A percentile compares a stretch with the other conserved stretches of the same genome.
phyloP scores from a whole-genome alignment of 768 basidiomycete genomes.

The Lepiota brunneoincarnata region DNA sequence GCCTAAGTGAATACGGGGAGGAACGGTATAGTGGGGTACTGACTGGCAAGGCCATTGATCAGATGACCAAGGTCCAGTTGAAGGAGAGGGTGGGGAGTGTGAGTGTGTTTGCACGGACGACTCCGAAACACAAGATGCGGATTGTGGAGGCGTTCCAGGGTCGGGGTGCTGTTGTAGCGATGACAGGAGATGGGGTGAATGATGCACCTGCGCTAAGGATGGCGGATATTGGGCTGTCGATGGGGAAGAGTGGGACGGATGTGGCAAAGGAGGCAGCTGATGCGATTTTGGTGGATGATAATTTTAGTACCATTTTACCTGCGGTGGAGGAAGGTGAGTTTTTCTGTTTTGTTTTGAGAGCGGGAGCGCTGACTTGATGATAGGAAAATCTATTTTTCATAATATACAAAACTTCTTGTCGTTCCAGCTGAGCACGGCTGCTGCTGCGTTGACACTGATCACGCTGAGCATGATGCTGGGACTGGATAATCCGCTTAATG shows the following conservation, averaged over 20 bases:
- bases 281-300: constrained; percentile 95
- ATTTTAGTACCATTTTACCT: constrained; percentile 91
- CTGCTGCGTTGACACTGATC: constrained; percentile 92
- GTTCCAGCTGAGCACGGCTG: constrained; percentile 98
- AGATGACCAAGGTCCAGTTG: constrained; percentile 77
- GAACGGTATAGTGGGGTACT: constrained; percentile 39
- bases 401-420: constrained; percentile 98
- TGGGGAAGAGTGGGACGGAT: constrained; percentile 98
- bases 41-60: constrained; percentile 83
- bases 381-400: constrained; percentile 96
- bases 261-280: constrained; percentile 98
- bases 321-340: constrained; percentile 86
- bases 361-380: not conserved
- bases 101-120: constrained; percentile 92
- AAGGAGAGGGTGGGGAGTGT: constrained; percentile 78
- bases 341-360: constrained; percentile 11
- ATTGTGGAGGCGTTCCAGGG: constrained; percentile 94
- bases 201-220: constrained; percentile 96
- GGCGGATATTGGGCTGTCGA: constrained; percentile 97
- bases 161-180: constrained; percentile 87
- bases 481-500: constrained; percentile 89
- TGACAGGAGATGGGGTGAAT: constrained; percentile 99
- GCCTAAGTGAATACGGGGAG: constrained; percentile 34
- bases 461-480: constrained; percentile 90
- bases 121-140: constrained; percentile 96